Conservation (phyloP, 2,329 filamentous ascomycete genomes). For the Knufia petricola region DNA sequence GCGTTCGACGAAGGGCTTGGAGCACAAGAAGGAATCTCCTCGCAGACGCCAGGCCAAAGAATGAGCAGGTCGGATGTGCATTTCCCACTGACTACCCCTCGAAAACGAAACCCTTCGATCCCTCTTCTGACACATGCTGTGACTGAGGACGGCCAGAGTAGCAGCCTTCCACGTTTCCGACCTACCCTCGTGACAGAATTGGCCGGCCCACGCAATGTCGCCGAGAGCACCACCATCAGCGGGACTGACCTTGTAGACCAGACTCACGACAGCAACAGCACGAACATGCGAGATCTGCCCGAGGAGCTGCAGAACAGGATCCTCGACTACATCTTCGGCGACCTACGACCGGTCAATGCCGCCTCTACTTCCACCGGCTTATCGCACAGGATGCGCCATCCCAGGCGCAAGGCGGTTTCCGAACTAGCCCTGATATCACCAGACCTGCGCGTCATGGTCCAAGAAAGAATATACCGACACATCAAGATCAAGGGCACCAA, state of each 20-base stretch:
- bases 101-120: slow-evolving; percentile 18
- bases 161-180: slow-evolving; percentile 17
- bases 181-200: neutral
- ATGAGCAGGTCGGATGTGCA: slow-evolving; percentile 15
- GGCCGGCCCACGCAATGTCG: neutral
- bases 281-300: slow-evolving; percentile 41
- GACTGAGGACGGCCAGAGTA: slow-evolving; percentile 16
- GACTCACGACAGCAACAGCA: neutral
- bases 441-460: slow-evolving; percentile 58
- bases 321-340: slow-evolving; percentile 61
- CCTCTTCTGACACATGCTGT: slow-evolving; percentile 12
- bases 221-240: neutral
- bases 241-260: neutral
- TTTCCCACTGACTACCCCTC: slow-evolving; percentile 19
- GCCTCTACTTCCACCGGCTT: slow-evolving; percentile 52
- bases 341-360: slow-evolving; percentile 53
- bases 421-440: slow-evolving; percentile 50
- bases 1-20: neutral
- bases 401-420: slow-evolving; percentile 56
- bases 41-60: slow-evolving; percentile 4
- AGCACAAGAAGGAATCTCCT: neutral
- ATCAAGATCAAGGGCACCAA: slow-evolving; percentile 65
- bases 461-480: slow-evolving; percentile 63
- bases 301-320: slow-evolving; percentile 64
- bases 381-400: slow-evolving; percentile 50